These are phyloP conservation scores for Colletotrichum sp. DNA, from an alignment of 2,329 filamentous ascomycete species.

Conservation along the genomic window DNA sequence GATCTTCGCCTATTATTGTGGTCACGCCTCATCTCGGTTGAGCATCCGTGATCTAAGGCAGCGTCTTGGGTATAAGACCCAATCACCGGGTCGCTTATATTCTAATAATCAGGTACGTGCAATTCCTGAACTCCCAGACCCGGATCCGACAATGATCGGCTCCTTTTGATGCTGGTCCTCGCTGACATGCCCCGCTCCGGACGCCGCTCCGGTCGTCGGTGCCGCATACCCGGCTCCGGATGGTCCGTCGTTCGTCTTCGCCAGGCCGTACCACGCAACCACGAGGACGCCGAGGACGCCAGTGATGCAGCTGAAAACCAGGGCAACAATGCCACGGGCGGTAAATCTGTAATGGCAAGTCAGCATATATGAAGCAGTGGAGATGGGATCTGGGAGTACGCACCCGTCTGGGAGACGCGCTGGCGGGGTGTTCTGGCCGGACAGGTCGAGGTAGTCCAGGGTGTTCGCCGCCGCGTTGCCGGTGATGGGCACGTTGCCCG, in stretches of 20 bases:
- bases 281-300: constrained; percentile 72
- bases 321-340: constrained; percentile 71
- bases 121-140: neutral
- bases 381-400: neutral
- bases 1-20: neutral
- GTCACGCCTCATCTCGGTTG: neutral
- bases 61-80: neutral
- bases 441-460: constrained; percentile 65
- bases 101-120: neutral
- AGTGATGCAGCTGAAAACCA: constrained; percentile 74
- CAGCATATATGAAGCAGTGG: neutral
- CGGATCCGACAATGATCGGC: neutral
- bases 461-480: constrained; percentile 83
- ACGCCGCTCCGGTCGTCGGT: neutral
- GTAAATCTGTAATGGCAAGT: constrained; percentile 58
- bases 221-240: neutral
- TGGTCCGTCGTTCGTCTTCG: constrained; percentile 11
- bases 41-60: neutral
- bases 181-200: neutral
- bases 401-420: constrained; percentile 66
- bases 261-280: constrained; percentile 71
- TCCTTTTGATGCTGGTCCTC: neutral
- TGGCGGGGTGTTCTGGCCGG: constrained; percentile 62
- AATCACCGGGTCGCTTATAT: neutral
- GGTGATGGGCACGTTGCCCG: constrained; percentile 49